Conservation (phyloP, 2,329 filamentous ascomycete species). For the Monosporascus sp. region DNA sequence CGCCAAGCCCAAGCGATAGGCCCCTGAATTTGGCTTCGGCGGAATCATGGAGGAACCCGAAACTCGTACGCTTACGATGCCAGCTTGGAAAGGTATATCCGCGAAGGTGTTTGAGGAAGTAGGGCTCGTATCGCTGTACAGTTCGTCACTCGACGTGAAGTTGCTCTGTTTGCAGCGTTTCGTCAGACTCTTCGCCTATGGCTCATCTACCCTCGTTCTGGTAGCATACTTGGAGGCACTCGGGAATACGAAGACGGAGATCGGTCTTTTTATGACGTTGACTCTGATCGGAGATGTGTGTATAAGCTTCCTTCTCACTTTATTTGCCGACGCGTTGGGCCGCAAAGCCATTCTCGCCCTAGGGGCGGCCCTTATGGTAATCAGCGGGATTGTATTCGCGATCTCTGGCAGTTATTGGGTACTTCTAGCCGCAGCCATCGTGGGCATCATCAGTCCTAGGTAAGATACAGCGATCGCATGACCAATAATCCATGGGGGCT, state of each 20-base stretch:
- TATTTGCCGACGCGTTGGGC: slow-evolving; percentile 54
- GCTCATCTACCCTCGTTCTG: slow-evolving; percentile 51
- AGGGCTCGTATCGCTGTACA: slow-evolving; percentile 39
- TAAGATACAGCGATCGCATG: slow-evolving; percentile 10
- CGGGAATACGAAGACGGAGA: slow-evolving; percentile 43
- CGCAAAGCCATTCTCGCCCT: slow-evolving; percentile 47
- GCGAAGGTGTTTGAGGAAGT: slow-evolving; percentile 29
- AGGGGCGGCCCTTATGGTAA: slow-evolving; percentile 51
- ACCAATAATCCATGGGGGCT: background rate
- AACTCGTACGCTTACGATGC: background rate
- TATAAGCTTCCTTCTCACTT: slow-evolving; percentile 54
- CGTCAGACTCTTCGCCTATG: slow-evolving; percentile 60
- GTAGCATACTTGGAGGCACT: slow-evolving; percentile 51
- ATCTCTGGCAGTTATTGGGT: slow-evolving; percentile 51
- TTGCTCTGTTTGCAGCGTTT: slow-evolving; percentile 55
- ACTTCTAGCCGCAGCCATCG: slow-evolving; percentile 50
- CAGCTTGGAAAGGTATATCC: slow-evolving; percentile 6
- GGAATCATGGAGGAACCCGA: background rate
- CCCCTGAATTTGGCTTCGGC: background rate
- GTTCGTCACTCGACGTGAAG: slow-evolving; percentile 45
- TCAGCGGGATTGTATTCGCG: slow-evolving; percentile 53
- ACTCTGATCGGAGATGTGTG: slow-evolving; percentile 56
- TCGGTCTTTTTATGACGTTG: slow-evolving; percentile 62
- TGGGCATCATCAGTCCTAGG: slow-evolving; percentile 59
- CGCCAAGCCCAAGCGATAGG: background rate